phyloP scores from a whole-genome alignment of 768 basidiomycete genomes.

The Asterophora lycoperdoides region DNA sequence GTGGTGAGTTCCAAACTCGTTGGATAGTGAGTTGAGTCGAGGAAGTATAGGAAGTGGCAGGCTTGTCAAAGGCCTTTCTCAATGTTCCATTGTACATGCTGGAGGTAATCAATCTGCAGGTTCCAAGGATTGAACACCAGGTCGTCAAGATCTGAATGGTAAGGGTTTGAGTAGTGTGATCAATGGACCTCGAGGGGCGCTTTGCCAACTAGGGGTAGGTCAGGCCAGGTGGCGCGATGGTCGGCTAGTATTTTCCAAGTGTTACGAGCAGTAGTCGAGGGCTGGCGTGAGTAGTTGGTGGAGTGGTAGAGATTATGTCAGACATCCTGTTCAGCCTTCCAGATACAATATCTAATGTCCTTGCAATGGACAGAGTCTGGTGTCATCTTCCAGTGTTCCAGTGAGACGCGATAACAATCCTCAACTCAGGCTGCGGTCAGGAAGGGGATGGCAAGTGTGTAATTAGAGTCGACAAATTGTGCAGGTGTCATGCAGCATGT shows the following conservation, averaged over 20 bases:
- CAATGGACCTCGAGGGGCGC: no score
- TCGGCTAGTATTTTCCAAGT: neutral
- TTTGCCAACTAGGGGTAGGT: neutral
- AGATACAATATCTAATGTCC: neutral
- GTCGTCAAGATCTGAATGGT: neutral
- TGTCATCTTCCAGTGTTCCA: neutral
- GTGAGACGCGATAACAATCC: neutral
- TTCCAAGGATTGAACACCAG: neutral
- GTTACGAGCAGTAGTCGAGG: neutral
- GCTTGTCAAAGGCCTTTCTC: neutral
- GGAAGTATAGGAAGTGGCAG: neutral
- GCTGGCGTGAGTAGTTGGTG: neutral
- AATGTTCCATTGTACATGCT: neutral
- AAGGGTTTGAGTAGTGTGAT: neutral
- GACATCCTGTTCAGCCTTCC: neutral
- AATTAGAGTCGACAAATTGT: neutral
- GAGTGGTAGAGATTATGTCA: neutral
- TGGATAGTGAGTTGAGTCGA: no score
- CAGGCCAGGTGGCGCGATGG: neutral
- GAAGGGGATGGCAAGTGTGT: neutral
- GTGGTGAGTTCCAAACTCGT: no score
- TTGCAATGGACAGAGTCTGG: neutral
- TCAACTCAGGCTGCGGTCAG: neutral
- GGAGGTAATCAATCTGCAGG: neutral
- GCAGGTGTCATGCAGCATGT: no score